Evolutionary conservation across 805 yeast genomes (phyloP).

Genomic region (Wickerhamomyces tratensis): DNA sequence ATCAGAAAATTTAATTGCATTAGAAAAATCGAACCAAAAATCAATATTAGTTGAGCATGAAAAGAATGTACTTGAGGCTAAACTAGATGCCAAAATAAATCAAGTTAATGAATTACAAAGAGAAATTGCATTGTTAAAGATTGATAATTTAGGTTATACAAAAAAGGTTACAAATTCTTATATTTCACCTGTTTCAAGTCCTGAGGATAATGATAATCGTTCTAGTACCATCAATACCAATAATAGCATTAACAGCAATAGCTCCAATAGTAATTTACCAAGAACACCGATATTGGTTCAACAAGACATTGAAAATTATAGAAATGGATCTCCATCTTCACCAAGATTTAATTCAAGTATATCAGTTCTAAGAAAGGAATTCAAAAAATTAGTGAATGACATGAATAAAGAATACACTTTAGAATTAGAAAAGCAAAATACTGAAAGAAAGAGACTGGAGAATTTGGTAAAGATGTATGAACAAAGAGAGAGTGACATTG

Average conservation of each 20-base stretch:
- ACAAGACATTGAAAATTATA: slow-evolving; percentile 6
- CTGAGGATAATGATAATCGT: slow-evolving; percentile 3
- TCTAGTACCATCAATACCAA: no score
- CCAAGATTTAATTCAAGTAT: slow-evolving; percentile 28
- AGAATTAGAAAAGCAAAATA: slow-evolving; percentile 47
- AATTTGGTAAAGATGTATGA: slow-evolving; percentile 26
- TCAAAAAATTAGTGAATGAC: slow-evolving; percentile 52
- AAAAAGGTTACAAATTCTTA: neutral
- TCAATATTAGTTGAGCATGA: slow-evolving; percentile 26
- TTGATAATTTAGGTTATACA: slow-evolving; percentile 13
- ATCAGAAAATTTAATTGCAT: slow-evolving; percentile 24
- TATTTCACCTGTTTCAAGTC: neutral
- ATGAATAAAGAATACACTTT: slow-evolving; percentile 53
- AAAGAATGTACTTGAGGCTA: slow-evolving; percentile 21
- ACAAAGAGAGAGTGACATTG: slow-evolving; percentile 9
- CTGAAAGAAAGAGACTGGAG: slow-evolving; percentile 36
- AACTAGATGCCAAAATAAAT: slow-evolving; percentile 23
- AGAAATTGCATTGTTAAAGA: slow-evolving; percentile 30
- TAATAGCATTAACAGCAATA: slow-evolving; percentile 26
- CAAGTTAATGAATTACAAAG: slow-evolving; percentile 34
- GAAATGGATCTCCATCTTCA: slow-evolving; percentile 9
- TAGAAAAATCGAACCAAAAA: slow-evolving; percentile 27
- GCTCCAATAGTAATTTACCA: slow-evolving; percentile 18
- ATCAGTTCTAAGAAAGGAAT: slow-evolving; percentile 56
- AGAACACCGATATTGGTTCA: slow-evolving; percentile 15